Conservation (phyloP, 345 rosid species). For the Firmiana major region DNA sequence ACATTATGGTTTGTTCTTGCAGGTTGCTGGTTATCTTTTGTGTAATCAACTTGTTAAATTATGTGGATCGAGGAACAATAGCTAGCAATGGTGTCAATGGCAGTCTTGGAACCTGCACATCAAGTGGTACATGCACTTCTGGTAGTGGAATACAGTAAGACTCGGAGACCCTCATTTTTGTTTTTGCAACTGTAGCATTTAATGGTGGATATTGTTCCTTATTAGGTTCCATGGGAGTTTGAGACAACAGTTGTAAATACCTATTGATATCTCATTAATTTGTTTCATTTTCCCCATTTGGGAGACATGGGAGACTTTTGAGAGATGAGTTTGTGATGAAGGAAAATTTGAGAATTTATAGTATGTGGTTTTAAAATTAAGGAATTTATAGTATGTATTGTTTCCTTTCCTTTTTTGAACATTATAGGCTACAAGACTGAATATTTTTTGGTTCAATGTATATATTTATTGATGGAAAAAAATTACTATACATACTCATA, state of each 20-base stretch:
- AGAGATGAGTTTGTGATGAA: neutral
- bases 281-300: neutral
- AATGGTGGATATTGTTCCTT: neutral
- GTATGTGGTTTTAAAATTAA: neutral
- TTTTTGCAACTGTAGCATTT: neutral
- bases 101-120: slow-evolving; percentile 54
- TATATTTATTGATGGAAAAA: neutral
- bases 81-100: slow-evolving; percentile 99
- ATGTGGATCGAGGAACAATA: slow-evolving; percentile 88
- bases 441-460: neutral
- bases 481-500: neutral
- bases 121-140: slow-evolving; percentile 63
- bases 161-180: neutral
- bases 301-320: neutral
- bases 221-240: neutral
- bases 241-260: neutral
- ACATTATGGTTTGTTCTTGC: slow-evolving; percentile 23
- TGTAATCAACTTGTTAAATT: slow-evolving; percentile 73
- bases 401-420: neutral
- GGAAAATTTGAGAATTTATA: neutral
- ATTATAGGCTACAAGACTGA: neutral
- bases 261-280: neutral
- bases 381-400: neutral
- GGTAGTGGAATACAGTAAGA: slow-evolving; percentile 96
- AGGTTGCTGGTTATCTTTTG: slow-evolving; percentile 85